These are phyloP conservation scores for Achaetomiella virescens DNA, from an alignment of 495 filamentous ascomycete species.

Conservation along the genomic window DNA sequence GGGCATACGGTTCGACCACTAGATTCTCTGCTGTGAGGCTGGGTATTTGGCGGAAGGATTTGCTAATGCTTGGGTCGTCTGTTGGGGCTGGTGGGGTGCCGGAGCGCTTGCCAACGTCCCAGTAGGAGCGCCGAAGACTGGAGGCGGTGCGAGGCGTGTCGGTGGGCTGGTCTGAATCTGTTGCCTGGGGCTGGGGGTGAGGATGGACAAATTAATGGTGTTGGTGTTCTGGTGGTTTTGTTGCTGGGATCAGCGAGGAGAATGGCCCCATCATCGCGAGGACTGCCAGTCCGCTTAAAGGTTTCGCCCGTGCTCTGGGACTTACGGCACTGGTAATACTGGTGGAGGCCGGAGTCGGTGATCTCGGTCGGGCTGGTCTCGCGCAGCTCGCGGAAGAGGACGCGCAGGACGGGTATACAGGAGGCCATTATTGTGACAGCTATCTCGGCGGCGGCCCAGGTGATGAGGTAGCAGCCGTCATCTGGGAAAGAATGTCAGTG, in stretches of 20 bases:
- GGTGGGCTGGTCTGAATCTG: no score
- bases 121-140: background rate
- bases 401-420: conserved; percentile 31
- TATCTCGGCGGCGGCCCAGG: conserved; percentile 26
- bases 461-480: conserved; percentile 21
- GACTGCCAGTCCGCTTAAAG: background rate
- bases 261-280: no score
- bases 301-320: background rate
- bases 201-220: background rate
- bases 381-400: conserved; percentile 23
- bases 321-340: background rate
- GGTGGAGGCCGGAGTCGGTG: background rate
- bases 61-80: no score
- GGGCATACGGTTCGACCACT: background rate
- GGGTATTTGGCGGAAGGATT: no score
- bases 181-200: no score
- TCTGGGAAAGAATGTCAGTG: conserved; percentile 8
- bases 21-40: background rate
- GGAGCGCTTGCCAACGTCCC: background rate
- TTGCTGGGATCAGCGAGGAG: background rate
- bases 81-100: no score
- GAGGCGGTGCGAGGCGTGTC: no score
- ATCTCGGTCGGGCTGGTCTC: background rate
- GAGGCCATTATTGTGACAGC: conserved; percentile 30
- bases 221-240: background rate